Percentiles rank a stretch among this genome's conserved stretches.
Conservation (phyloP, 768 basidiomycete species). For the Paxillus rubicundulus region DNA sequence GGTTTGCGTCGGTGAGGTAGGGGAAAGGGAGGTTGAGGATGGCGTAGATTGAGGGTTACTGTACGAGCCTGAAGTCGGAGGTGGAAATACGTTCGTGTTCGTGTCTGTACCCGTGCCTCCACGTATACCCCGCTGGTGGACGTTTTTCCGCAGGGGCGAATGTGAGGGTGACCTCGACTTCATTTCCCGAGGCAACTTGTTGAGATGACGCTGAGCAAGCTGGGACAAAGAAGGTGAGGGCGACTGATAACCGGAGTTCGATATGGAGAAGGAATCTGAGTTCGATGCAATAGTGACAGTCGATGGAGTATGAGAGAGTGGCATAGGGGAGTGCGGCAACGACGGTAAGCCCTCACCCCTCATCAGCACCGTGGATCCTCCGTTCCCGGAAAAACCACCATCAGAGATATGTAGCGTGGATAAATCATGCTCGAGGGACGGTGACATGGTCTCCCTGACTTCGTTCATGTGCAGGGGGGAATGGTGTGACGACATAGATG, state of each 20-base stretch:
- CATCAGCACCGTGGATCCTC: not conserved
- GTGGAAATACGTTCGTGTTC: conserved; percentile 2
- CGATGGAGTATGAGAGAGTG: conserved; percentile 45
- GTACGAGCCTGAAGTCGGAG: conserved; percentile 30
- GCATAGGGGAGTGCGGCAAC: conserved; percentile 15
- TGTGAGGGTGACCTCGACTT: conserved; percentile 31
- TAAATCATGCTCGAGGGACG: conserved; percentile 23
- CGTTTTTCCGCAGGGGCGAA: conserved; percentile 27
- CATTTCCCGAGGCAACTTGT: conserved; percentile 21
- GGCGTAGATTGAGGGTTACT: conserved; percentile 55
- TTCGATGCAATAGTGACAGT: conserved; percentile 46
- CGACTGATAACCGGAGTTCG: conserved; percentile 10
- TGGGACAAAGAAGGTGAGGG: conserved; percentile 17
- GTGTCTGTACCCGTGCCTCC: conserved; percentile 13
- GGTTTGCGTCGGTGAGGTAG: conserved; percentile 37
- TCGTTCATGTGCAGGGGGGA: conserved; percentile 16
- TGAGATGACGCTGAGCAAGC: conserved; percentile 26
- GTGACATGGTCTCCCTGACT: conserved; percentile 4
- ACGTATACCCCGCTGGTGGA: conserved; percentile 13
- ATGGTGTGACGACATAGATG: conserved; percentile 35
- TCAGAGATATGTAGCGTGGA: conserved; percentile 21
- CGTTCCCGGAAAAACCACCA: conserved; percentile 7
- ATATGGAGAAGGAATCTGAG: conserved; percentile 12
- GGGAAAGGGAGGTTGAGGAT: conserved; percentile 54
- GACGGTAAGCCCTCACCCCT: conserved; percentile 10